These are phyloP conservation scores for Kregervanrija fluxuum DNA, from an alignment of 805 yeast species.

Conservation along the genomic window DNA sequence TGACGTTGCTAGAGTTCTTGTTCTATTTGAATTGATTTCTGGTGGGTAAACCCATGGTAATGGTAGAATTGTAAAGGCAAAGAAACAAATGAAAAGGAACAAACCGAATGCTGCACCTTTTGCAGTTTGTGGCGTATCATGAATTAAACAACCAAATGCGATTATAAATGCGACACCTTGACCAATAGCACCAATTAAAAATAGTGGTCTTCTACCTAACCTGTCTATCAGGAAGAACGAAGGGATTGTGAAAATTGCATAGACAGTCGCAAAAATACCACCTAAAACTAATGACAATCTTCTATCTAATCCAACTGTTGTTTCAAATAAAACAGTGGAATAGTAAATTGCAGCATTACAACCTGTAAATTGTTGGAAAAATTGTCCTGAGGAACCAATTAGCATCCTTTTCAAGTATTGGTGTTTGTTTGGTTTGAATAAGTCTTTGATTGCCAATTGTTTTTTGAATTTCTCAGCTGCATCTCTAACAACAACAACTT, in stretches of 20 bases:
- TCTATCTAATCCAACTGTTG: constrained; percentile 41
- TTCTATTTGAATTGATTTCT: constrained; percentile 58
- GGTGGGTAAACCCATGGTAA: constrained; percentile 59
- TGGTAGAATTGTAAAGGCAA: constrained; percentile 40
- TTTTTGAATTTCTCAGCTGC: constrained; percentile 27
- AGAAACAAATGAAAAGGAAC: constrained; percentile 49
- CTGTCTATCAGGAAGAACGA: constrained; percentile 54
- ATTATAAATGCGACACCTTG: constrained; percentile 43
- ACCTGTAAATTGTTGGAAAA: constrained; percentile 66
- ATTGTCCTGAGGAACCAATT: constrained; percentile 59
- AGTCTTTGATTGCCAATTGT: constrained; percentile 34
- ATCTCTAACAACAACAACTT: constrained; percentile 26
- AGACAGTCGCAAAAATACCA: constrained; percentile 57
- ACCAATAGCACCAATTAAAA: constrained; percentile 39
- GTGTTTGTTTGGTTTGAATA: constrained; percentile 37
- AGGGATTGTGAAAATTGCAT: constrained; percentile 55
- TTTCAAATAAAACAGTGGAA: constrained; percentile 48
- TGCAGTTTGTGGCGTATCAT: constrained; percentile 35
- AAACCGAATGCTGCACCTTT: constrained; percentile 67
- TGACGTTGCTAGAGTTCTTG: constrained; percentile 64
- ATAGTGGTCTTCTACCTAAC: constrained; percentile 58
- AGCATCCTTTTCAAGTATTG: constrained; percentile 56
- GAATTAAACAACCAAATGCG: constrained; percentile 41
- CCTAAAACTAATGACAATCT: constrained; percentile 54
- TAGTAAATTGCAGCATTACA: constrained; percentile 67